Base-by-base conservation (phyloP, 495 filamentous ascomycete genomes). In the Lophiostoma macrostomum region DNA sequence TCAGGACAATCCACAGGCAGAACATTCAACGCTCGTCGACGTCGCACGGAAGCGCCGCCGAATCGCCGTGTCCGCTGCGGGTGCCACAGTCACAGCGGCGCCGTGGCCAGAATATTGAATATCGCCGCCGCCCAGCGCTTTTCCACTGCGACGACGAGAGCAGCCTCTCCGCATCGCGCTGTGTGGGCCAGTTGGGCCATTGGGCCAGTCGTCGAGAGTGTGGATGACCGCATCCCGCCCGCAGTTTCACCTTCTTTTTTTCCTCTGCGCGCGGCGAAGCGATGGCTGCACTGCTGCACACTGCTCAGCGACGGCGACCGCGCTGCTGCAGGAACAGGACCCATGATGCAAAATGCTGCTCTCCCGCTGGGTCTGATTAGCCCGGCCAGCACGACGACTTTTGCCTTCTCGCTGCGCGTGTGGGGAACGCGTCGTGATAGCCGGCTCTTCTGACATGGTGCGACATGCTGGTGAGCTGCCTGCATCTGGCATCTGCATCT, bases 281-380 rank as follows among this genome's bases (percentile, higher is more conserved):
- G 14, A 44, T 34, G 30, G 25, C 25, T 35, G 5, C 10, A 30
- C 16, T 22, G 30, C 16, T n/a, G n/a, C n/a, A n/a, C n/a, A n/a
- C n/a, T n/a, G n/a, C n/a, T n/a, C n/a, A n/a, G n/a, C n/a, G n/a
- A n/a, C n/a, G n/a, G n/a, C n/a, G 36, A 14, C 36, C n/a, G 6
- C 13, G 23, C 23, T 41, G 37, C 53, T 57, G 53, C 53, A 57
- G 53, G 53, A 57, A 57, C 53, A 16, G 50, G n/a, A 41, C 14
- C 41, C 53, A 43, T 8, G n/a, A 37, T n/a, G 24, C 19, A 27
- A 20, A 27, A 41, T 7, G 6, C 19, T 8, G 14, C 13, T 7
- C 34, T 7, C 16, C 53, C 43, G 44, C 28, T 41, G 36, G 46
- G 45, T 39, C 45, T 57, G 53, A 57, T 57, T 57, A 44, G 53